These are phyloP conservation scores for Rhodocollybia butyracea DNA, from an alignment of 768 basidiomycete species.

Conservation along the genomic window DNA sequence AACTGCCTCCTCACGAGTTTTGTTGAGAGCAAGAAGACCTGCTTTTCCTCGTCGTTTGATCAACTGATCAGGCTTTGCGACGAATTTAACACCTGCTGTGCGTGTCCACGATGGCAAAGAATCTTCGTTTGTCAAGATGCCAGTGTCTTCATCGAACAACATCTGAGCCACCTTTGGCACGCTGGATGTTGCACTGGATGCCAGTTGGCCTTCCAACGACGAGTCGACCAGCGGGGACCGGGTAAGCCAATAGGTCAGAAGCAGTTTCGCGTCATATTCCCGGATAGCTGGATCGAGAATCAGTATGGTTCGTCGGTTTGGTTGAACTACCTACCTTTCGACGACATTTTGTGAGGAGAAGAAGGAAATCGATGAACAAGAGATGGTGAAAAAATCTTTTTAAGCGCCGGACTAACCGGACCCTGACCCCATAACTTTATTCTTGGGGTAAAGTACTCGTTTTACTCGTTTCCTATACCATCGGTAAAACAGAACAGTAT, in stretches of 20 bases:
- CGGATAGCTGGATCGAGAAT: constrained; percentile 58
- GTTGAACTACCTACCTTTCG: constrained; percentile 8
- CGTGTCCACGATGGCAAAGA: constrained; percentile 6
- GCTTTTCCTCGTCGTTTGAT: constrained; percentile 99
- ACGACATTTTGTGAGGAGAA: constrained; percentile 10
- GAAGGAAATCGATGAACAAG: not conserved
- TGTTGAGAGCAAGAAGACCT: constrained; percentile 92
- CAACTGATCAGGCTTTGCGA: constrained; percentile 96
- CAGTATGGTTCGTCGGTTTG: constrained; percentile 9
- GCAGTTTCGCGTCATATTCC: constrained; percentile 98
- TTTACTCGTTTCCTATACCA: too few relatives aligned
- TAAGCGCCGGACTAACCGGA: too few relatives aligned
- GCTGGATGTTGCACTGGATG: constrained; percentile 34
- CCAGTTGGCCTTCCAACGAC: constrained; percentile 13
- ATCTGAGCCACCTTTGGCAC: constrained; percentile 81
- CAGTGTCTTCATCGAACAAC: constrained; percentile 75
- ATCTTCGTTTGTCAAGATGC: constrained; percentile 41
- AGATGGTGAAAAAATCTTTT: not conserved
- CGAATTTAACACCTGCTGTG: constrained; percentile 58
- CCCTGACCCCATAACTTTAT: too few relatives aligned
- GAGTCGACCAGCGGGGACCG: constrained; percentile 72
- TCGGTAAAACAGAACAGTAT: too few relatives aligned
- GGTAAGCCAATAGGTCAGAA: constrained; percentile 96
- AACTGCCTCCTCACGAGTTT: constrained; percentile 83
- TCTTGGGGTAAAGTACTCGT: too few relatives aligned